Evolutionary conservation across 2,329 filamentous ascomycete genomes (phyloP).

Genomic region (Aspergillus aculeatus): DNA sequence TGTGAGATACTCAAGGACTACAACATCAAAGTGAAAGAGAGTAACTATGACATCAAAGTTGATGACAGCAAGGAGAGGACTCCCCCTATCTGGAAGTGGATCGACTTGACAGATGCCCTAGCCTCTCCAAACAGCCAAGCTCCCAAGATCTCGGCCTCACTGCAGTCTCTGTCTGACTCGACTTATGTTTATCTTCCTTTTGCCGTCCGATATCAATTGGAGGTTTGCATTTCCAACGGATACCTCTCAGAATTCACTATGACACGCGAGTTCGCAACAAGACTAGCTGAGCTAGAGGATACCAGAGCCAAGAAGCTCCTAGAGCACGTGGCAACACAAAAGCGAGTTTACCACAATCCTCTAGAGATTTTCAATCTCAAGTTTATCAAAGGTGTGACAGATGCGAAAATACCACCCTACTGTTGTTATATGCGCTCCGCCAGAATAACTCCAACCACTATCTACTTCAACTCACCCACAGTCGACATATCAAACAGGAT

Average conservation of each 20-base stretch:
- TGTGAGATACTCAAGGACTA: slow-evolving; percentile 64
- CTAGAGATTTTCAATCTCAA: slow-evolving; percentile 66
- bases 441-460: slow-evolving; percentile 77
- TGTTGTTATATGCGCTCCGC: slow-evolving; percentile 75
- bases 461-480: slow-evolving; percentile 73
- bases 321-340: slow-evolving; percentile 69
- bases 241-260: slow-evolving; percentile 76
- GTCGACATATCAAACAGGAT: slow-evolving; percentile 88
- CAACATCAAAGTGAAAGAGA: slow-evolving; percentile 60
- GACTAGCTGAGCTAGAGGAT: slow-evolving; percentile 54
- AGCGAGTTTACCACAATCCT: slow-evolving; percentile 64
- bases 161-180: slow-evolving; percentile 35
- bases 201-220: slow-evolving; percentile 80
- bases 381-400: slow-evolving; percentile 47
- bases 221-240: slow-evolving; percentile 84
- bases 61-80: slow-evolving; percentile 21
- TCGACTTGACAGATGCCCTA: slow-evolving; percentile 33
- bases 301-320: slow-evolving; percentile 64
- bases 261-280: slow-evolving; percentile 63
- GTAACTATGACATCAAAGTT: slow-evolving; percentile 44
- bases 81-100: slow-evolving; percentile 40
- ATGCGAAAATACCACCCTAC: slow-evolving; percentile 63
- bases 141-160: slow-evolving; percentile 32
- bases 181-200: slow-evolving; percentile 58
- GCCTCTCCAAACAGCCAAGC: slow-evolving; percentile 6